A percentile compares a stretch with the other conserved stretches of the same genome.
phyloP scores from a whole-genome alignment of 2,329 filamentous ascomycete species.

The Apiospora pterosperma region DNA sequence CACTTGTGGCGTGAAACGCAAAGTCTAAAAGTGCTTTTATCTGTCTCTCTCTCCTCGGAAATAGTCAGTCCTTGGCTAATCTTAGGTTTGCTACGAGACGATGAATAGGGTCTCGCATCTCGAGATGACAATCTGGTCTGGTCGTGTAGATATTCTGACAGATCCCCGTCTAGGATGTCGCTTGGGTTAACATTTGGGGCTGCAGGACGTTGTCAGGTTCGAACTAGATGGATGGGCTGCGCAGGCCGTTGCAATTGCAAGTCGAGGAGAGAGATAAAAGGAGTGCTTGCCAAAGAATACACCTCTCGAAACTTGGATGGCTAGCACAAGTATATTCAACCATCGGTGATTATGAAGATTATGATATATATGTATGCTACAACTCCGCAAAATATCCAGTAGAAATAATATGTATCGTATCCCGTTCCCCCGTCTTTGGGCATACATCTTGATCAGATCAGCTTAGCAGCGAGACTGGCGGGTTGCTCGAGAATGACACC shows the following conservation, averaged over 20 bases:
- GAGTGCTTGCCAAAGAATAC: too few relatives aligned
- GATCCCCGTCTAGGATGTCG: too few relatives aligned
- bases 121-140: too few relatives aligned
- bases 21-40: not conserved
- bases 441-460: constrained; percentile 9
- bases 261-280: too few relatives aligned
- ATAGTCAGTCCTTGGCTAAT: not conserved
- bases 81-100: not conserved
- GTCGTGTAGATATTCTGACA: too few relatives aligned
- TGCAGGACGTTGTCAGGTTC: too few relatives aligned
- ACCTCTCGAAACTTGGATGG: not conserved
- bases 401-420: not conserved
- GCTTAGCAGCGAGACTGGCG: constrained; percentile 16
- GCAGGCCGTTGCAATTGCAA: too few relatives aligned
- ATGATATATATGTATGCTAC: not conserved
- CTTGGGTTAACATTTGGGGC: too few relatives aligned
- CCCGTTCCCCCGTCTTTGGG: not conserved
- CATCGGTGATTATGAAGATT: not conserved
- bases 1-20: not conserved
- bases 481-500: constrained; percentile 34
- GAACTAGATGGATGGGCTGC: too few relatives aligned
- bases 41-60: not conserved
- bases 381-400: not conserved
- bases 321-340: not conserved
- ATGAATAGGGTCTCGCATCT: not conserved